These are phyloP conservation scores for Stephania yunnanensis DNA, from an alignment of 164 flowering plant genomes.

Conservation along the genomic window DNA sequence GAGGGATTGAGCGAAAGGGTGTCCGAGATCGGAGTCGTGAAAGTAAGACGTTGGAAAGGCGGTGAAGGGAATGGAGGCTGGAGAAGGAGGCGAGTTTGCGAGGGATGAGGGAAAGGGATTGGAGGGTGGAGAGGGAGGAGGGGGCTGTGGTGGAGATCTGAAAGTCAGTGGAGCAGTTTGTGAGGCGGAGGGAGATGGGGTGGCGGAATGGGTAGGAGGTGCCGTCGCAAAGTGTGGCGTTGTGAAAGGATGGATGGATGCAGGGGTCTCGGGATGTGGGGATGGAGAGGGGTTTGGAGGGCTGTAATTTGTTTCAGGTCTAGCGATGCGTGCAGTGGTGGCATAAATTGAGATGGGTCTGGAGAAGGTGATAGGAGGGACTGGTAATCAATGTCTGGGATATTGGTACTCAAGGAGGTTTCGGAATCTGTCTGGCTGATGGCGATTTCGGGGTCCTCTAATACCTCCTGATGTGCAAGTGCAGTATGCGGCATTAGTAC, in stretches of 20 bases:
- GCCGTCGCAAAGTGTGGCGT: slow-evolving; percentile 59
- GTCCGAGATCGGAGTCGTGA: slow-evolving; percentile 40
- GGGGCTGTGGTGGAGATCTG: slow-evolving; percentile 67
- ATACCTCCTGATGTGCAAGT: too few species aligned
- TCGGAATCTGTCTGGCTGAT: too few species aligned
- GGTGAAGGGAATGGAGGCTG: slow-evolving; percentile 47
- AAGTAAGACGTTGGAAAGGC: slow-evolving; percentile 74
- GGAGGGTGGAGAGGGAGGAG: slow-evolving; percentile 62
- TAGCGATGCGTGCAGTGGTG: slow-evolving; percentile 35
- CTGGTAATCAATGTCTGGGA: too few species aligned
- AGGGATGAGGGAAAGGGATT: slow-evolving; percentile 52
- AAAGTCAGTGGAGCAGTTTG: slow-evolving; percentile 76
- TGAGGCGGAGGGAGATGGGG: slow-evolving; percentile 65
- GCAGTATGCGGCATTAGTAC: too few species aligned
- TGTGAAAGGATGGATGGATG: slow-evolving; percentile 36
- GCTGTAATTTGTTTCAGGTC: slow-evolving; percentile 85
- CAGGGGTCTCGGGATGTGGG: slow-evolving; percentile 82
- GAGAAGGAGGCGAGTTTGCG: slow-evolving; percentile 61
- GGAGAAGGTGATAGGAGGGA: slow-evolving; percentile 13
- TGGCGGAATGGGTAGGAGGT: slow-evolving; percentile 65
- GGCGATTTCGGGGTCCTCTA: too few species aligned
- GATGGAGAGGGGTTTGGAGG: slow-evolving; percentile 64
- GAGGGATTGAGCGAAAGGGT: slow-evolving; percentile 7
- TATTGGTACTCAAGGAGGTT: too few species aligned
- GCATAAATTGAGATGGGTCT: slow-evolving; percentile 10